These are phyloP conservation scores for Gastrolobium bilobum DNA, from an alignment of 306 rosid genomes.

Conservation along the genomic window DNA sequence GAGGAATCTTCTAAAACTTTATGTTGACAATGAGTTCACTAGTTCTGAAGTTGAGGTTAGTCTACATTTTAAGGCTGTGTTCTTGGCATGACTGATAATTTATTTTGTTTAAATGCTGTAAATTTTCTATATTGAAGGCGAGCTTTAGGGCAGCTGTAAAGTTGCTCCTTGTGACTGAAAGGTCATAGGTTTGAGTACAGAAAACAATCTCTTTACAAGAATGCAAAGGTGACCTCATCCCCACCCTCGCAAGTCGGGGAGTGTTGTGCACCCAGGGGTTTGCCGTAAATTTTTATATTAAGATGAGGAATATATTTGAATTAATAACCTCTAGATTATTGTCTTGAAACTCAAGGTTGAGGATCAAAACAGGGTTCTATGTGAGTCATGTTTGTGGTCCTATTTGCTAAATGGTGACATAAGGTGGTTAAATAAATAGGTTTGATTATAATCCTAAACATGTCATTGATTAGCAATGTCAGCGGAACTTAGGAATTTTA, in stretches of 20 bases:
- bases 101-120: background rate
- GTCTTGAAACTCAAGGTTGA: slow-evolving; percentile 31
- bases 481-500: slow-evolving; percentile 10
- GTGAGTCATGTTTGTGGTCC: background rate
- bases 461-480: slow-evolving; percentile 24
- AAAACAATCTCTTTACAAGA: no score
- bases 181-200: no score
- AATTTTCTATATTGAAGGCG: no score
- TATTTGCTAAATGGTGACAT: slow-evolving; percentile 6
- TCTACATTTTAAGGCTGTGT: slow-evolving; percentile 41
- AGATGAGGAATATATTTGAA: slow-evolving; percentile 29
- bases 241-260: no score
- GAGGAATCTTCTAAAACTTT: slow-evolving; percentile 94
- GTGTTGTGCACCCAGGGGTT: no score
- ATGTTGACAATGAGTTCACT: slow-evolving; percentile 98
- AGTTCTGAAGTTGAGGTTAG: slow-evolving; percentile 97
- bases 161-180: no score
- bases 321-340: slow-evolving; percentile 34
- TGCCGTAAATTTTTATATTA: slow-evolving; percentile 26
- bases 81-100: background rate
- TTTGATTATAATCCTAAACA: slow-evolving; percentile 13
- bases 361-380: slow-evolving; percentile 21
- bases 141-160: no score
- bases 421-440: slow-evolving; percentile 9
- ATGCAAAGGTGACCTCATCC: no score